phyloP scores from a whole-genome alignment of 768 basidiomycete genomes.

The Terana coerulea region DNA sequence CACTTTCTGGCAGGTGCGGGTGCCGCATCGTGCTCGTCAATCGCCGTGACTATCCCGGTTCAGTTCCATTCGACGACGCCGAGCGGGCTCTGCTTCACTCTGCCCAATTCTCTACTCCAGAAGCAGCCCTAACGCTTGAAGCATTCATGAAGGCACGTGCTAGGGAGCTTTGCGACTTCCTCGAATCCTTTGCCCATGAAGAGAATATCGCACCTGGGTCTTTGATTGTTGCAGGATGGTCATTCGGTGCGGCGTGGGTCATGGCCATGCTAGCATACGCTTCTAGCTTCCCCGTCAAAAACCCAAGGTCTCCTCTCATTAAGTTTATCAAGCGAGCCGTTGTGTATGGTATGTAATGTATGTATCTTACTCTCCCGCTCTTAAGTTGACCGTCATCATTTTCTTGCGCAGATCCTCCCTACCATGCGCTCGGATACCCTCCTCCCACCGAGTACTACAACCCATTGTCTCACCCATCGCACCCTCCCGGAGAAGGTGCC shows the following conservation, averaged over 20 bases:
- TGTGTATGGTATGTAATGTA: neutral
- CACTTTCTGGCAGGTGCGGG: neutral
- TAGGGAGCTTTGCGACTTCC: constrained; percentile 2
- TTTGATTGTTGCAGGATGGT: constrained; percentile 7
- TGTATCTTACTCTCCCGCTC: neutral
- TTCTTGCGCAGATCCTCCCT: constrained; percentile 2
- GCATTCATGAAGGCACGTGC: neutral
- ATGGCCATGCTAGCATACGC: constrained; percentile 6
- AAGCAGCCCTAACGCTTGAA: neutral
- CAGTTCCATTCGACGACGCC: neutral
- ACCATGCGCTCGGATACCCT: constrained; percentile 6
- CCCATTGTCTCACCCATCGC: neutral
- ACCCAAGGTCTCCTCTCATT: neutral
- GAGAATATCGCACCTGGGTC: neutral
- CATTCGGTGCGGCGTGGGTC: constrained; percentile 5
- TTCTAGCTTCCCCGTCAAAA: neutral
- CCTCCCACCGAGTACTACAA: constrained; percentile 3
- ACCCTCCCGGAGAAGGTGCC: constrained; percentile 1
- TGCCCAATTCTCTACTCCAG: neutral
- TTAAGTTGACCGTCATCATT: neutral
- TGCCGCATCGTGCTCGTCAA: constrained; percentile 8
- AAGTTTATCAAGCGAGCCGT: neutral
- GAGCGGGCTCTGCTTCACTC: neutral
- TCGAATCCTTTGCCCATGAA: neutral
- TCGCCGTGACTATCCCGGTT: constrained; percentile 9